Base-by-base conservation (phyloP, 257 asterid genomes). In the Phtheirospermum japonicum region DNA sequence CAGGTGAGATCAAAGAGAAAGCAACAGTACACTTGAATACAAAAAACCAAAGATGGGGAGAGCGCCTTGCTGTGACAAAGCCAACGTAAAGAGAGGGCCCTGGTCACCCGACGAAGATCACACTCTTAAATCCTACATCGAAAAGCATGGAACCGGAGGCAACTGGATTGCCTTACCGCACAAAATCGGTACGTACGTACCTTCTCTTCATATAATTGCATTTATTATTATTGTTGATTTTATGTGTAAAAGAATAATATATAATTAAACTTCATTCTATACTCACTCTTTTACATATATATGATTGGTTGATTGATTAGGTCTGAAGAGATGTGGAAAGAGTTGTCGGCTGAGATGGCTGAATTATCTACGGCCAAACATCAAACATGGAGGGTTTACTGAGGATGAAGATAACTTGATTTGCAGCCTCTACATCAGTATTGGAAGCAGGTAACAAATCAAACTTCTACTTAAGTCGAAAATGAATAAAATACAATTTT, bases 301-400 rank as follows among this genome's bases (percentile, higher is more conserved):
- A 40, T 40, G 9, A 10, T 3, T 13, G 0, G 2, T 14, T 31
- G 4, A 30, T 30, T 32, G 9, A 31, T 40, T 32, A 77, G 82
- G 82, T 14, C 59, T 77, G 2, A 77, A 69, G 71, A 69, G 82
- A 57, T 76, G 81, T 16, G 78, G 78, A 13, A 76, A 76, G 73
- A 76, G 82, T 61, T 73, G 78, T 33, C 70, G 82, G 45, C 73
- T 76, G 36, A 57, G 82, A 40, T 76, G 82, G 81, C 65, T 76
- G 49, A 76, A 76, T 42, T 76, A 76, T 65, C 75, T 76, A 6
- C 65, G 78, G 19, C 82, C 82, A 4, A 73, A 73, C 71, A 63
- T 77, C 66, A 73, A 66, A 59, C 82, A 77, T 54, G 82, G 82
- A 18, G 82, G 79, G 10, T 77, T 77, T 26, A 69, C 82, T 10